Evolutionary conservation across 768 basidiomycete genomes (phyloP), one percentile per base, ranked within the genome.

Genomic region (Melanogaster broomeanus): DNA sequence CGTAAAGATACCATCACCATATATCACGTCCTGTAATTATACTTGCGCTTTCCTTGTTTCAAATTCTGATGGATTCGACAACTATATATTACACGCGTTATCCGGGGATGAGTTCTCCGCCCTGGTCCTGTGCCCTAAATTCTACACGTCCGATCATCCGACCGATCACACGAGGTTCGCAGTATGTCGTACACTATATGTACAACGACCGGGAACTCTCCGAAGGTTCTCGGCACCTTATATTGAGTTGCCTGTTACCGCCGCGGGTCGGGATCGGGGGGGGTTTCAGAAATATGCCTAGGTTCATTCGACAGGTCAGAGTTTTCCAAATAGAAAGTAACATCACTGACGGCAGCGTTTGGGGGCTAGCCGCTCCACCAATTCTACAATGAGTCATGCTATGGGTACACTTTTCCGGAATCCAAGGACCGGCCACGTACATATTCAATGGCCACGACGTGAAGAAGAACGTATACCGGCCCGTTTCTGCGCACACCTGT

Each of bases 371-470:
- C 45, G 80, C 79, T 16, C 85, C 86, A 12, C 85, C 85, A 22
- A 86, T 79, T 42, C 84, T 56, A 49, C 21, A 33, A 55, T 45
- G 12, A n/a, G 21, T n/a, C 10, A 49, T 37, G 44, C 19, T 41
- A 47, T 28, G 45, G 46, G 19, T 47, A 35, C 4, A 24, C 8
- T 2, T n/a, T 41, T 52, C 9, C 35, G 48, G 15, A 37, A 58
- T 52, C 53, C 49, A 43, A 37, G 24, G 24, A 24, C 19, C 39
- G n/a, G 24, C 21, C 7, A 67, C 83, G 59, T 57, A 86, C 85
- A 88, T 81, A 63, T 86, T 80, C 55, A 90, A 71, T 1, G 87
- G 86, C 85, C 84, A 87, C 3, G 84, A 87, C 1, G 84, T 77
- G 69, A 88, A 87, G 76, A 88, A 88, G 66, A 90, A 87, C 10